Conservation (phyloP, 2,329 filamentous ascomycete species). For the Talaromyces sp. region DNA sequence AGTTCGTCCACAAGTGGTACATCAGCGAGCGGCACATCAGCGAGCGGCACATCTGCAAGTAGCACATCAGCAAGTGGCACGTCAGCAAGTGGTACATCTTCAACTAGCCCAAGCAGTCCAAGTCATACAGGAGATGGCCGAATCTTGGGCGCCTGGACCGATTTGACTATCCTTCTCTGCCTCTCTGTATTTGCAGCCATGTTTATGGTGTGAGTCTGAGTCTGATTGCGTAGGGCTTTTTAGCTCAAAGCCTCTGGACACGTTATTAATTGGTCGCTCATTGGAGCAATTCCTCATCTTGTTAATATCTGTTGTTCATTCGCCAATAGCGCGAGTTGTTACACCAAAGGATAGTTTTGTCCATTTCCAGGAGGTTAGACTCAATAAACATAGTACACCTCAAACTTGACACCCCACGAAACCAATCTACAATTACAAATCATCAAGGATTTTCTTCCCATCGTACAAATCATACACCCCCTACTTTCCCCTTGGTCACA, state of each 20-base stretch:
- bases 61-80: neutral
- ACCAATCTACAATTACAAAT: neutral
- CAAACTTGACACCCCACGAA: neutral
- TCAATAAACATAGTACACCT: neutral
- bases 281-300: neutral
- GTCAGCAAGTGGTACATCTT: neutral
- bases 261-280: neutral
- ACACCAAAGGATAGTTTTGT: neutral
- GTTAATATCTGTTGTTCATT: neutral
- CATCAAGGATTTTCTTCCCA: neutral
- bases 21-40: no score
- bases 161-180: neutral
- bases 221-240: no score
- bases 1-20: neutral
- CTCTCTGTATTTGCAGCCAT: neutral
- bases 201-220: neutral
- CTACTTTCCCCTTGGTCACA: conserved; percentile 17
- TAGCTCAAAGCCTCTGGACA: neutral
- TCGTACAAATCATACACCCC: conserved; percentile 10
- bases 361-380: neutral
- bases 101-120: conserved; percentile 2
- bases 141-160: neutral
- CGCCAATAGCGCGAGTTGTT: neutral
- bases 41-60: neutral
- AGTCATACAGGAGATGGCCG: conserved; percentile 4